A percentile compares a stretch with the other conserved stretches of the same genome.
Evolutionary conservation across 345 rosid species (phyloP).

Genomic region (Pseudoturritis turrita): DNA sequence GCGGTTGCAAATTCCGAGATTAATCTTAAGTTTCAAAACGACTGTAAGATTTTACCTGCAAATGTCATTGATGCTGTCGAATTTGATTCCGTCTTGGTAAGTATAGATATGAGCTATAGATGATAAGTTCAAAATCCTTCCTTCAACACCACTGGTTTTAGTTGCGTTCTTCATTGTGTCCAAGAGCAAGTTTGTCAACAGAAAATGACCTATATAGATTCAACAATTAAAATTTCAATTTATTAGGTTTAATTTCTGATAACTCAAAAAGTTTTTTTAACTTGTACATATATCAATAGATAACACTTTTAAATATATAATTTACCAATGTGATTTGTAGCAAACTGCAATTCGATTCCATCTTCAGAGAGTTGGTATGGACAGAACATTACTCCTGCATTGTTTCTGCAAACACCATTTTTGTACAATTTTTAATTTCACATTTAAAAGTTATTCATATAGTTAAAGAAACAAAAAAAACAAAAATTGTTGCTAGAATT

Average conservation of each 20-base stretch:
- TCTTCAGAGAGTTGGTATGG: slow-evolving; percentile 76
- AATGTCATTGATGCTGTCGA: slow-evolving; percentile 54
- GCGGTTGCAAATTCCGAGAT: neutral
- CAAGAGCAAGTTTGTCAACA: slow-evolving; percentile 74
- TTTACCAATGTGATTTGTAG: slow-evolving; percentile 77
- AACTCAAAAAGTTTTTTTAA: neutral
- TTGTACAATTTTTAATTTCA: neutral
- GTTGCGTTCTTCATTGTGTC: slow-evolving; percentile 80
- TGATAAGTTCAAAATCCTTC: slow-evolving; percentile 81
- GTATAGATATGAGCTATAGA: slow-evolving; percentile 78
- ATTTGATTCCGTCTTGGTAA: slow-evolving; percentile 56
- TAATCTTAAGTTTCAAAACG: neutral
- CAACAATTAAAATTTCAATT: neutral
- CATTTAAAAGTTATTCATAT: no score
- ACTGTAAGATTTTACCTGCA: slow-evolving; percentile 1
- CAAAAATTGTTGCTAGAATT: no score
- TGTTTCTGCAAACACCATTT: slow-evolving; percentile 49
- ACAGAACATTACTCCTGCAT: slow-evolving; percentile 90
- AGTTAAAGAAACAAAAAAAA: no score
- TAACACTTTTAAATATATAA: neutral
- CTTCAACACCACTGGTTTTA: slow-evolving; percentile 55
- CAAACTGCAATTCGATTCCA: slow-evolving; percentile 73
- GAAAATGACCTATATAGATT: slow-evolving; percentile 65
- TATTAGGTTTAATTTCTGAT: neutral
- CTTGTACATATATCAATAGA: no score